phyloP scores from a whole-genome alignment of 225 moss, liverwort and hornwort genomes.

The Lunularia cruciata region DNA sequence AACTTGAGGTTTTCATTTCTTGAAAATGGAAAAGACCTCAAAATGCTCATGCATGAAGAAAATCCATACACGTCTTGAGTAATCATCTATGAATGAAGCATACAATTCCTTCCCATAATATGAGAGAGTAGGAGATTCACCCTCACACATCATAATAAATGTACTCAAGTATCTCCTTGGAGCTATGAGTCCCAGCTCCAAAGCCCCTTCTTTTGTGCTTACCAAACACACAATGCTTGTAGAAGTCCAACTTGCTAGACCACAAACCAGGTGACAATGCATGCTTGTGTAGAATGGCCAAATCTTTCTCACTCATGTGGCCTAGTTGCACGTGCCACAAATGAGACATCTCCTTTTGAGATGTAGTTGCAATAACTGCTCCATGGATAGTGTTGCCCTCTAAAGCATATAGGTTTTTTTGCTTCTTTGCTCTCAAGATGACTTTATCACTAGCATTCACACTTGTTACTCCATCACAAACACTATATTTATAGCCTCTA shows the following conservation, averaged over 20 bases:
- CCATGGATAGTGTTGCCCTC: no score
- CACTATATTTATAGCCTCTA: no score
- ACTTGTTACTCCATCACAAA: no score
- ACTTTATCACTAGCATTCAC: no score
- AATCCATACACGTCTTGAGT: background rate
- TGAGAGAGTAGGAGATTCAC: background rate
- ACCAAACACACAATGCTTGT: conserved; percentile 2
- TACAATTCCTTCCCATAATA: background rate
- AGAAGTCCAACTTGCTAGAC: background rate
- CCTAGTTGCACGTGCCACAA: conserved; percentile 12
- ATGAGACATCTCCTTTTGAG: background rate
- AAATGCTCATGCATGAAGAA: conserved; percentile 7
- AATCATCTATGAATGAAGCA: conserved; percentile 22
- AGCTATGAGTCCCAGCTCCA: conserved; percentile 1
- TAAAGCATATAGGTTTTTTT: no score
- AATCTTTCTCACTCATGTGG: conserved; percentile 11
- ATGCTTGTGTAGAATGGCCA: background rate
- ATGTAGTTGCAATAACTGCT: no score
- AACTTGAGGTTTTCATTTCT: conserved; percentile 6
- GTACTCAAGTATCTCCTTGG: background rate
- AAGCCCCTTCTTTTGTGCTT: background rate
- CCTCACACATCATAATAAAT: conserved; percentile 14
- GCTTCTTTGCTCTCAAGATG: no score
- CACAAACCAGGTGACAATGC: background rate
- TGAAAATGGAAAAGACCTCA: conserved; percentile 1